These are phyloP conservation scores for Babesia gibsoni DNA, from an alignment of 169 alveolate species.

Conservation along the genomic window DNA sequence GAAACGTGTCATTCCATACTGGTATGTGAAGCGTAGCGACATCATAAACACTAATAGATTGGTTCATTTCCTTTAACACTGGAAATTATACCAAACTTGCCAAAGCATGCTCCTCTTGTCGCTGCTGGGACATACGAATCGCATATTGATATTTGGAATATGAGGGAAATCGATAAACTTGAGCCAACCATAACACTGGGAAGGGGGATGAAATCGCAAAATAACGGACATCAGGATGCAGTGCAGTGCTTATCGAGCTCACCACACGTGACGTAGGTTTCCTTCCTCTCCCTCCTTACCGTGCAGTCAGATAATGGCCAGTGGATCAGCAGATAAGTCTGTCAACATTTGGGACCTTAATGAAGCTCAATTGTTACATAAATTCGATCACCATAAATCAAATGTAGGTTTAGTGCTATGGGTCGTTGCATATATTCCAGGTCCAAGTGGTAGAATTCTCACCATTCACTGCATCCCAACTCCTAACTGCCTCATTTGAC, in stretches of 20 bases:
- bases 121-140: constrained; percentile 56
- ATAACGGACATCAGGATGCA: neutral
- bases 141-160: constrained; percentile 36
- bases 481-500: constrained; percentile 58
- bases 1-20: constrained; percentile 53
- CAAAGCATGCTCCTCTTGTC: constrained; percentile 26
- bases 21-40: neutral
- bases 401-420: constrained; percentile 9
- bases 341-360: constrained; percentile 54
- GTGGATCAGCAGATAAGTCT: constrained; percentile 46
- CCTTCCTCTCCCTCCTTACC: neutral
- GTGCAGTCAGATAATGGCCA: constrained; percentile 42
- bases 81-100: constrained; percentile 33
- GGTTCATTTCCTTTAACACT: constrained; percentile 34
- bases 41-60: neutral
- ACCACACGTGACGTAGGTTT: constrained; percentile 23
- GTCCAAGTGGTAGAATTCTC: constrained; percentile 60
- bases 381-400: constrained; percentile 39
- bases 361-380: constrained; percentile 26
- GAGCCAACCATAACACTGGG: constrained; percentile 34
- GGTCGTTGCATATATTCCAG: neutral
- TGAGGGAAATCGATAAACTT: constrained; percentile 39
- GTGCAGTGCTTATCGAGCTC: constrained; percentile 45
- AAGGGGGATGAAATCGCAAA: neutral
- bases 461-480: constrained; percentile 20